Evolutionary conservation across 2,329 filamentous ascomycete species (phyloP).

Genomic region (Fusarium mexicanum): DNA sequence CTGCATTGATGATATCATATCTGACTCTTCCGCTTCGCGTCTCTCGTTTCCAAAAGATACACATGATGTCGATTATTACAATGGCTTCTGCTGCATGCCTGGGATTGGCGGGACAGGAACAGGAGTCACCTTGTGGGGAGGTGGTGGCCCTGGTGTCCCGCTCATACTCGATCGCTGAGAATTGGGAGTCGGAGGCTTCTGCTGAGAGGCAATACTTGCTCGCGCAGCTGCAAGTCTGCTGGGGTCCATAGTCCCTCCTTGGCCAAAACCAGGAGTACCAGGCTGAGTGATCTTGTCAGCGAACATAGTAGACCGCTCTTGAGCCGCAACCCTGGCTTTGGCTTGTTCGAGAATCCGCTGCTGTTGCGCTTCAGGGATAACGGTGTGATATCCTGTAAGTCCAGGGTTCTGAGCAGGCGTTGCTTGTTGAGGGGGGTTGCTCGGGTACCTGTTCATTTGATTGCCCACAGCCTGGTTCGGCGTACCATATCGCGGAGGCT

Average conservation of each 20-base stretch:
- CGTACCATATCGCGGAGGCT: conserved; percentile 47
- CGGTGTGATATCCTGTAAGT: conserved; percentile 59
- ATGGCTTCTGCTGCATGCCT: conserved; percentile 47
- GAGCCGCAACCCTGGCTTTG: conserved; percentile 58
- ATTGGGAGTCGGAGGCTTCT: conserved; percentile 51
- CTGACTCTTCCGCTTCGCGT: conserved; percentile 5
- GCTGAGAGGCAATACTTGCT: conserved; percentile 49
- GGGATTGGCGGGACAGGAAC: conserved; percentile 56
- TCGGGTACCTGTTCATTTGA: conserved; percentile 49
- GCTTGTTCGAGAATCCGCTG: conserved; percentile 62
- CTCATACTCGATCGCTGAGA: conserved; percentile 46
- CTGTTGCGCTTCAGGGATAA: conserved; percentile 61
- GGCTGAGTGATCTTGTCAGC: conserved; percentile 60
- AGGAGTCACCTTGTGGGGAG: conserved; percentile 56
- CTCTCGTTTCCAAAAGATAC: conserved; percentile 15
- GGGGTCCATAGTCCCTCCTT: conserved; percentile 43
- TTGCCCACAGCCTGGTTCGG: conserved; percentile 45
- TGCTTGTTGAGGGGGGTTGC: conserved; percentile 44
- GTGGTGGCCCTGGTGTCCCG: conserved; percentile 48
- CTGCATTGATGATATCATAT: neutral
- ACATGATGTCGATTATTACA: conserved; percentile 20
- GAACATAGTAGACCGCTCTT: conserved; percentile 54
- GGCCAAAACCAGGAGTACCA: conserved; percentile 44
- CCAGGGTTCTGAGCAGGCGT: conserved; percentile 49
- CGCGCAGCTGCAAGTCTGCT: conserved; percentile 48